phyloP scores from a whole-genome alignment of 257 asterid genomes.

The Petunia axillaris region DNA sequence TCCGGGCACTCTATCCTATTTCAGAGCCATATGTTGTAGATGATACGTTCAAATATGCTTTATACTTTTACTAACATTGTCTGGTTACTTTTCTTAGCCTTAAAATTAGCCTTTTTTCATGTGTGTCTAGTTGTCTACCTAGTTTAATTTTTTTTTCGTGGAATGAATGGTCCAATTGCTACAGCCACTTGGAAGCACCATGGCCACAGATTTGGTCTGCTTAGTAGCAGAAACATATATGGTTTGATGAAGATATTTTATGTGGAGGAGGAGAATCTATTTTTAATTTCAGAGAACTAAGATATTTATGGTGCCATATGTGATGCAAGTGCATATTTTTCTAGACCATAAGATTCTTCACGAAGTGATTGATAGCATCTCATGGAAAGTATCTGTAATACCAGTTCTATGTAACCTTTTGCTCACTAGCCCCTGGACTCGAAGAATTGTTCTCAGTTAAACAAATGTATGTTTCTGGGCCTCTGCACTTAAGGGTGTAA shows the following conservation, averaged over 20 bases:
- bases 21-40: constrained; percentile 20
- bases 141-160: constrained; percentile 17
- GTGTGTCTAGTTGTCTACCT: neutral
- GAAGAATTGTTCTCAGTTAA: neutral
- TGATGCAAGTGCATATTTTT: constrained; percentile 5
- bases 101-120: neutral
- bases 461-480: neutral
- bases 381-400: neutral
- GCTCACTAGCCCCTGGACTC: neutral
- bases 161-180: constrained; percentile 9
- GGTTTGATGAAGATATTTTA: neutral
- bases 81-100: neutral
- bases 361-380: neutral
- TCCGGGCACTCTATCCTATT: constrained; percentile 2
- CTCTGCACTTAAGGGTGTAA: too few species aligned
- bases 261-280: neutral
- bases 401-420: neutral
- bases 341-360: constrained; percentile 13
- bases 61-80: neutral
- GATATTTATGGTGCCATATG: constrained; percentile 20
- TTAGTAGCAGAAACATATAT: neutral
- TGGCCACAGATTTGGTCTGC: constrained; percentile 28
- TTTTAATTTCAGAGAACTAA: constrained; percentile 7
- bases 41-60: neutral
- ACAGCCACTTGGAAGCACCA: constrained; percentile 27